Conservation (phyloP, 2,329 filamentous ascomycete species). For the Stagonosporopsis rhizophila region DNA sequence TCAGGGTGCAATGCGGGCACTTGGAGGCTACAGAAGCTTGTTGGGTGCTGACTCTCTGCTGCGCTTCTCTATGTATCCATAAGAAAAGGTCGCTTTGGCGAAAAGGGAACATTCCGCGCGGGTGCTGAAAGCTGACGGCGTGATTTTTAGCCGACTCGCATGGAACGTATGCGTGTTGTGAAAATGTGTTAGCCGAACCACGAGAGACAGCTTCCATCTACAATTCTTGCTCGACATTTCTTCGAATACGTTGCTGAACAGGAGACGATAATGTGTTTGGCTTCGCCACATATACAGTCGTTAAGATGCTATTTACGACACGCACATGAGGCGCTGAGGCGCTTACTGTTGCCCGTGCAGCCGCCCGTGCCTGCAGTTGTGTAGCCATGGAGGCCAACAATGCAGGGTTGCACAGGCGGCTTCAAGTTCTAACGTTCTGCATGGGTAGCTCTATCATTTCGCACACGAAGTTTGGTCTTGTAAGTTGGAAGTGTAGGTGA, state of each 20-base stretch:
- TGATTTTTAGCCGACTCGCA: not conserved
- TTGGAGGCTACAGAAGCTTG: no score
- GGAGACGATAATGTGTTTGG: not conserved
- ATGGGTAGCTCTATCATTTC: not conserved
- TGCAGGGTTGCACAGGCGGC: conserved; percentile 2
- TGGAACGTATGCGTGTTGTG: not conserved
- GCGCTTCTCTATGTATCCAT: not conserved
- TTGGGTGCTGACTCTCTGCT: no score
- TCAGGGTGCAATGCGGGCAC: no score
- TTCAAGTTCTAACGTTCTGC: not conserved
- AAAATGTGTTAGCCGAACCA: conserved; percentile 5
- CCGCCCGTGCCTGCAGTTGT: not conserved
- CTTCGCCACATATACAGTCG: not conserved
- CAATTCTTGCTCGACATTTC: not conserved
- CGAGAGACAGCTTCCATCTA: not conserved
- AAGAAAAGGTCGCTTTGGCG: not conserved
- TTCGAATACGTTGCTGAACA: not conserved
- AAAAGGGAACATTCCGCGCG: not conserved
- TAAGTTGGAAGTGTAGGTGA: conserved; percentile 5
- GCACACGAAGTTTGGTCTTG: not conserved
- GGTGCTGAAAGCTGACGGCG: not conserved
- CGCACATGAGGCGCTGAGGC: not conserved
- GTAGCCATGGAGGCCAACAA: not conserved
- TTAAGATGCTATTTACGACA: not conserved
- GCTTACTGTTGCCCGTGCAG: not conserved